Evolutionary conservation across 2,329 filamentous ascomycete genomes (phyloP).

Genomic region (Remersonia thermophila): DNA sequence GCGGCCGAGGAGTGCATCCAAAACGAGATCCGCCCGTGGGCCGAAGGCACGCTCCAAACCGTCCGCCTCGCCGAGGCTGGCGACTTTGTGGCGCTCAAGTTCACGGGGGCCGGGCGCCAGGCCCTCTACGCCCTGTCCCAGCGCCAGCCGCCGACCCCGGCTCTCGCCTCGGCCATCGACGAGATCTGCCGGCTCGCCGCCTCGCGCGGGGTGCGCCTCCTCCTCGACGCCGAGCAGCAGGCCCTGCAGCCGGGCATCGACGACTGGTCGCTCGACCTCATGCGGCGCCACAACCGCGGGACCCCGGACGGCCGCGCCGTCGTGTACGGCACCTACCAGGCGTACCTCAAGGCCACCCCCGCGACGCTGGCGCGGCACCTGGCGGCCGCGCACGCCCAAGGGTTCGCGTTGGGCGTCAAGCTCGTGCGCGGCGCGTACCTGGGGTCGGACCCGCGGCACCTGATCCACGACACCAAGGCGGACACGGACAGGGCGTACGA

Average conservation of each 20-base stretch:
- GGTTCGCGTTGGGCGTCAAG: constrained; percentile 60
- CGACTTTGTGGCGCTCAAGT: constrained; percentile 56
- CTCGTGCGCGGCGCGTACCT: constrained; percentile 66
- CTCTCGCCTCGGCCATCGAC: constrained; percentile 58
- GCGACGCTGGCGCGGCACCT: constrained; percentile 48
- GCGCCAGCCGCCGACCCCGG: constrained; percentile 47
- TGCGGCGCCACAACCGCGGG: constrained; percentile 61
- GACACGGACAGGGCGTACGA: constrained; percentile 65
- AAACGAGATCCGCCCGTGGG: constrained; percentile 59
- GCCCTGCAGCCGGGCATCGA: constrained; percentile 69
- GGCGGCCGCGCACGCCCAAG: constrained; percentile 40
- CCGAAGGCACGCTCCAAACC: constrained; percentile 60
- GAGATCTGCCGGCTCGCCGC: constrained; percentile 62
- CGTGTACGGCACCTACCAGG: constrained; percentile 71
- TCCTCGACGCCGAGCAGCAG: constrained; percentile 81
- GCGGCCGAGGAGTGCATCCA: constrained; percentile 33
- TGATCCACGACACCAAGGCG: constrained; percentile 60
- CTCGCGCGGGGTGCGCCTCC: constrained; percentile 55
- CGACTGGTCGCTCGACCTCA: constrained; percentile 65
- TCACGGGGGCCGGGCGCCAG: constrained; percentile 69
- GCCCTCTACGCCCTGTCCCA: constrained; percentile 55
- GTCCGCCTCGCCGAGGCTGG: constrained; percentile 58
- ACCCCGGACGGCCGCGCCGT: constrained; percentile 48
- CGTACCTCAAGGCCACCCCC: constrained; percentile 56
- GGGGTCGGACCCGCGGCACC: constrained; percentile 52